Base-by-base conservation (phyloP, 2,329 filamentous ascomycete species). In the Alternaria triticina region DNA sequence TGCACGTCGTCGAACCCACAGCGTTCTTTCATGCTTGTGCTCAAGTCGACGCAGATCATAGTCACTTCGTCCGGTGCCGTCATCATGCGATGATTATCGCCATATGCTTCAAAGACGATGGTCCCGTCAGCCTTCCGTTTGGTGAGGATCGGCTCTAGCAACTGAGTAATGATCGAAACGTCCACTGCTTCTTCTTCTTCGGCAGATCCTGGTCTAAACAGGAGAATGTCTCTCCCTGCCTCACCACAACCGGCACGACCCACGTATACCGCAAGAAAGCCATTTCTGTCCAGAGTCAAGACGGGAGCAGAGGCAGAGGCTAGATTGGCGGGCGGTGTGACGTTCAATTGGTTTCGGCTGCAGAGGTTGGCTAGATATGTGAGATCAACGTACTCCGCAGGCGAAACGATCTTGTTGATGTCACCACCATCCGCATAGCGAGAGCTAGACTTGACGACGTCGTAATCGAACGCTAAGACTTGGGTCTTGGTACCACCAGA, bases 31-130 rank as follows among this genome's bases (percentile, higher is more conserved):
- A 81, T 81, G 36, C 76, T 79, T 2, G 65, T 54, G 45, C 75
- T 78, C 22, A 74, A 71, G 60, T 80, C 78, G 3, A 81, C 77
- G 54, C 72, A 77, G 46, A 81, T 72, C 62, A 80, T 71, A 5
- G 78, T 45, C 7, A 80, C 56, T 60, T 81, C 79, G 22, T 79
- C 77, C 15, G 79, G 78, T 13, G 64, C 49, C 11, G 72, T 69
- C 3, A 77, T 36, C 23, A 68, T 69, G 40, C 74, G 71, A 23
- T 74, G 63, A 1, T 69, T 64, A 15, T 72, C 73, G 5, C 79
- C 78, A 28, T 76, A 74, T 2, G 73, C 64, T 57, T 80, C 78
- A 50, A 81, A 81, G 15, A 70, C 28, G 1, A 71, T 62, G 5
- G 77, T 79, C 0, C 78, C 79, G 54, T 81, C 75, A 17, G 64